Evolutionary conservation across 805 yeast genomes (phyloP), one percentile per base, ranked within the genome.

Genomic region (Teunomyces tritomae): DNA sequence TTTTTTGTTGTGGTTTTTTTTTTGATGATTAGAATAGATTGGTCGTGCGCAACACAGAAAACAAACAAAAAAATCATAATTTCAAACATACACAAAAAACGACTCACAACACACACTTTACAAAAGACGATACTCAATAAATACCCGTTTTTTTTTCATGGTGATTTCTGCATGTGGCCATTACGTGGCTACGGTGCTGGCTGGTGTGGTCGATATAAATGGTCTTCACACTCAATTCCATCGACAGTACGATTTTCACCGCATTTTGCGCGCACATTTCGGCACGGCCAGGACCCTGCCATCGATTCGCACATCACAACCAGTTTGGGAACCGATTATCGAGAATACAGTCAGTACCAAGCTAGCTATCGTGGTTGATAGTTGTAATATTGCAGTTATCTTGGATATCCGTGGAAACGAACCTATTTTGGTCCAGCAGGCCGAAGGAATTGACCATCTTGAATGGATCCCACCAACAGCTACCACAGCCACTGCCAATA

Each of bases 361-460:
- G 47, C 28, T 71, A n/a, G 77, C 69, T 0, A 48, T 65, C 4
- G 49, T 62, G 6, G 49, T 63, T 2, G 62, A 51, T 9, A 51
- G 51, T 20, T 45, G 52, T 36, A 45, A 59, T 1, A 41, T 58
- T 16, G 42, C 68, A 13, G 41, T 65, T 5, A 54, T 70, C 5
- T 56, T 61, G 37, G 69, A 60, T 41, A 48, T 69, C 14, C 47
- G 57, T 11, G 43, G 43, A 13, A 35, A 39, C 13, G 40, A 57
- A 43, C 75, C 76, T 4, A 60, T 68, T 10, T 46, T 67, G 14
- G 66, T 73, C 9, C 66, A 61, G 36, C 72, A 61, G 45, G 36
- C 50, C 9, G 66, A 64, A 11, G 73, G 72, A 0, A 61, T 72
- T 1, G 63, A 61, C 9, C 50, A 53, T 8, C 54, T 71, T 39